phyloP scores from a whole-genome alignment of 495 filamentous ascomycete species.

The Tuber calosporum region DNA sequence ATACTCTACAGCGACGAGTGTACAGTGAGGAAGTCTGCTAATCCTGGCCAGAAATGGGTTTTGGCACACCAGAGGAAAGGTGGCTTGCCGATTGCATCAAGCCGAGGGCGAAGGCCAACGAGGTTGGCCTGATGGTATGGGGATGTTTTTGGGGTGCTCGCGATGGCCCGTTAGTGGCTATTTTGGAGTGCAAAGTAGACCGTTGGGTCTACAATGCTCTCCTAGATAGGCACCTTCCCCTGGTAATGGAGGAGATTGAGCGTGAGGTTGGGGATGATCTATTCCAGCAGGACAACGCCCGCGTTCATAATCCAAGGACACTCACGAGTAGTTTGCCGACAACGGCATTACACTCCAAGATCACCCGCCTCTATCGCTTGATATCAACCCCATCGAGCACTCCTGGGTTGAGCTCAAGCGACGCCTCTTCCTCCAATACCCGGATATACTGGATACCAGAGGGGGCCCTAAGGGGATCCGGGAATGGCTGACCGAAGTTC shows the following conservation, averaged over 20 bases:
- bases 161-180: constrained; percentile 19
- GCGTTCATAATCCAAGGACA: constrained; percentile 25
- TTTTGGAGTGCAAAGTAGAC: constrained; percentile 11
- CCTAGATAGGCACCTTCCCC: background rate
- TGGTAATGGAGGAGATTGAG: background rate
- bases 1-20: constrained; percentile 9
- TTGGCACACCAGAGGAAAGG: constrained; percentile 17
- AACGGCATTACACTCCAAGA: constrained; percentile 32
- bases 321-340: constrained; percentile 26
- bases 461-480: background rate
- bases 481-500: background rate
- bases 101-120: background rate
- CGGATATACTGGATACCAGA: constrained; percentile 13
- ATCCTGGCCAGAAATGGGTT: constrained; percentile 15
- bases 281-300: constrained; percentile 39
- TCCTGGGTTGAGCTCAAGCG: constrained; percentile 35
- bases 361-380: constrained; percentile 38
- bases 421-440: constrained; percentile 10
- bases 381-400: constrained; percentile 42
- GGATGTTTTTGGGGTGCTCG: constrained; percentile 12
- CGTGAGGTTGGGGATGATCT: background rate
- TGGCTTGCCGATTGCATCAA: constrained; percentile 19
- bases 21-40: constrained; percentile 10
- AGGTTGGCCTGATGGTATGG: constrained; percentile 21
- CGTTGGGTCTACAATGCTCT: background rate